phyloP scores from a whole-genome alignment of 495 filamentous ascomycete genomes.

The Haplographium delicatum region DNA sequence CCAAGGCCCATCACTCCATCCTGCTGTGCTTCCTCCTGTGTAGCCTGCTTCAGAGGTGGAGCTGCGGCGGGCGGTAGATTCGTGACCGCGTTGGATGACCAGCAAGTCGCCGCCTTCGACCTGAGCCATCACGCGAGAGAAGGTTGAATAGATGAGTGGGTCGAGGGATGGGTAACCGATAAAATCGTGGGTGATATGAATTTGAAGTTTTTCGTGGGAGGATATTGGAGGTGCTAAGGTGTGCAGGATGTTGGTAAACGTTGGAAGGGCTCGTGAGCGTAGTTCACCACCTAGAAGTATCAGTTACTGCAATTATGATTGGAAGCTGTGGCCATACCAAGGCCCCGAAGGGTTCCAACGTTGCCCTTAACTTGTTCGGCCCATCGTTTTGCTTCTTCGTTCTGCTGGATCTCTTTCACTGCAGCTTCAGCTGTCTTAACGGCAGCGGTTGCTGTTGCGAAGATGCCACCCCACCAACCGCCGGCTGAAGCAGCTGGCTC shows the following conservation, averaged over 20 bases:
- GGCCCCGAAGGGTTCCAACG: slow-evolving; percentile 70
- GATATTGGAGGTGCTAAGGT: slow-evolving; percentile 95
- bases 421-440: slow-evolving; percentile 92
- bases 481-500: slow-evolving; percentile 12
- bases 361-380: slow-evolving; percentile 92
- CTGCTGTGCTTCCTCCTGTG: slow-evolving; percentile 47
- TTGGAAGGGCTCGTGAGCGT: slow-evolving; percentile 81
- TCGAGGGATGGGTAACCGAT: slow-evolving; percentile 92
- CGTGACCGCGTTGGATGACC: slow-evolving; percentile 88
- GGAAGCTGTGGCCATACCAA: slow-evolving; percentile 53
- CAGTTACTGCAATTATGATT: slow-evolving; percentile 5
- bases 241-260: slow-evolving; percentile 90
- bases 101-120: slow-evolving; percentile 97
- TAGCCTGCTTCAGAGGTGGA: slow-evolving; percentile 54
- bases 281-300: slow-evolving; percentile 72
- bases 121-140: slow-evolving; percentile 95
- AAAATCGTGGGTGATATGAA: slow-evolving; percentile 95
- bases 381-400: slow-evolving; percentile 95
- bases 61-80: slow-evolving; percentile 56
- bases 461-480: slow-evolving; percentile 89
- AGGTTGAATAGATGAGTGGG: slow-evolving; percentile 86
- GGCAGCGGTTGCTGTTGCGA: slow-evolving; percentile 69
- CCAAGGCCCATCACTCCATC: slow-evolving; percentile 94
- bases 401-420: slow-evolving; percentile 91
- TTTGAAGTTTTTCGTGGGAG: slow-evolving; percentile 94